Conservation (phyloP, 352 stramenopile species). For the Thalassiosira exigua region DNA sequence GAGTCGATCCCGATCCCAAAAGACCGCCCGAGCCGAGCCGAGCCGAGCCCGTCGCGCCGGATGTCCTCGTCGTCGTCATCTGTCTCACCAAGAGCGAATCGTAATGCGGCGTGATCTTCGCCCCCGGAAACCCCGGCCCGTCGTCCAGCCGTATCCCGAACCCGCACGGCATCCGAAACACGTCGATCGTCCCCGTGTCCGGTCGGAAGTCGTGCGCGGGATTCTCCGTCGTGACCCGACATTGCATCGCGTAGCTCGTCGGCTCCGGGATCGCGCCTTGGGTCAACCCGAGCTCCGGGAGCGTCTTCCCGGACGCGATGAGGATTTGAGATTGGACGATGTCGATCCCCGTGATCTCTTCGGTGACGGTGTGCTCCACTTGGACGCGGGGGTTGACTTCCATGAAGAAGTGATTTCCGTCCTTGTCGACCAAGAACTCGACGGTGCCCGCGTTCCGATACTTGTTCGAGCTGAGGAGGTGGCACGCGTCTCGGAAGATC, state of each 20-base stretch:
- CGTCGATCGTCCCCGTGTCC: slow-evolving; percentile 91
- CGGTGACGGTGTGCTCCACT: slow-evolving; percentile 86
- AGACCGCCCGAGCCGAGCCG: too few species aligned
- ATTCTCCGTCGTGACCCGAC: too few species aligned
- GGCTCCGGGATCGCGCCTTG: slow-evolving; percentile 92
- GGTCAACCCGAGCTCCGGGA: slow-evolving; percentile 90
- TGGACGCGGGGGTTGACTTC: slow-evolving; percentile 99
- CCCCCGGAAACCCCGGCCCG: slow-evolving; percentile 91
- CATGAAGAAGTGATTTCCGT: slow-evolving; percentile 91
- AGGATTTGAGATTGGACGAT: slow-evolving; percentile 94
- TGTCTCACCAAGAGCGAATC: slow-evolving; percentile 93
- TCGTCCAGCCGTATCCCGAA: slow-evolving; percentile 94
- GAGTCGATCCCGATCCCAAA: too few species aligned
- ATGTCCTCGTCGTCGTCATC: too few species aligned
- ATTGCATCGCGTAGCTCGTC: slow-evolving; percentile 92
- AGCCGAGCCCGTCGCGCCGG: too few species aligned
- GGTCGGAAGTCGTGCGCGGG: slow-evolving; percentile 95
- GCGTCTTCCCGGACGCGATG: slow-evolving; percentile 89
- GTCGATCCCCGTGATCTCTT: slow-evolving; percentile 88
- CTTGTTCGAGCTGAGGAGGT: slow-evolving; percentile 85
- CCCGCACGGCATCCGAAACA: slow-evolving; percentile 90
- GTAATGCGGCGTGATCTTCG: slow-evolving; percentile 94
- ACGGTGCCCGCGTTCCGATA: slow-evolving; percentile 97
- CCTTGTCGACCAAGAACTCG: slow-evolving; percentile 97
- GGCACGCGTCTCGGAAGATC: slow-evolving; percentile 68